A percentile compares a stretch with the other conserved stretches of the same genome.
phyloP scores from a whole-genome alignment of 495 filamentous ascomycete species.

The Penicillium coprophilum region DNA sequence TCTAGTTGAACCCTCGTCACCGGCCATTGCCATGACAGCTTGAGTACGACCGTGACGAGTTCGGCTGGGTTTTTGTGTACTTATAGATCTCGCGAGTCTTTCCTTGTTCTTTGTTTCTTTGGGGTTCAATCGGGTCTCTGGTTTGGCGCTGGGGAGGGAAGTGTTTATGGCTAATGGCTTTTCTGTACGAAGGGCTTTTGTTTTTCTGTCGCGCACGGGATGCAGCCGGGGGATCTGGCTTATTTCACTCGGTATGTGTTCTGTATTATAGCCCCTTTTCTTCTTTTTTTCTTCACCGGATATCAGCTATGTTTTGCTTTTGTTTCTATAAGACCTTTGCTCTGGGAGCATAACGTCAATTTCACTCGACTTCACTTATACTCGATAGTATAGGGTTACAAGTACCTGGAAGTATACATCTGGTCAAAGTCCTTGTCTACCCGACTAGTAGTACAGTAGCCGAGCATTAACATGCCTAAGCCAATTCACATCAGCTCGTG shows the following conservation, averaged over 20 bases:
- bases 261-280: conserved; percentile 10
- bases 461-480: neutral
- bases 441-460: conserved; percentile 9
- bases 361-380: neutral
- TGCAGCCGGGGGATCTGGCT: conserved; percentile 1
- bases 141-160: conserved; percentile 5
- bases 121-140: neutral
- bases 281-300: neutral
- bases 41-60: conserved; percentile 12
- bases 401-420: neutral
- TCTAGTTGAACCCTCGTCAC: conserved; percentile 46
- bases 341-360: neutral
- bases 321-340: neutral
- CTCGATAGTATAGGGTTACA: neutral
- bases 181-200: neutral
- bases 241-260: neutral
- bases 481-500: conserved; percentile 7
- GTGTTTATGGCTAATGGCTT: neutral
- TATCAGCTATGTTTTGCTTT: neutral
- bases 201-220: conserved; percentile 1
- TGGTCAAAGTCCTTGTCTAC: neutral
- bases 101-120: neutral
- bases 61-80: neutral
- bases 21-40: conserved; percentile 32
- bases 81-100: neutral